Conservation (phyloP, 345 rosid genomes). For the Eucalyptus lansdowneana region DNA sequence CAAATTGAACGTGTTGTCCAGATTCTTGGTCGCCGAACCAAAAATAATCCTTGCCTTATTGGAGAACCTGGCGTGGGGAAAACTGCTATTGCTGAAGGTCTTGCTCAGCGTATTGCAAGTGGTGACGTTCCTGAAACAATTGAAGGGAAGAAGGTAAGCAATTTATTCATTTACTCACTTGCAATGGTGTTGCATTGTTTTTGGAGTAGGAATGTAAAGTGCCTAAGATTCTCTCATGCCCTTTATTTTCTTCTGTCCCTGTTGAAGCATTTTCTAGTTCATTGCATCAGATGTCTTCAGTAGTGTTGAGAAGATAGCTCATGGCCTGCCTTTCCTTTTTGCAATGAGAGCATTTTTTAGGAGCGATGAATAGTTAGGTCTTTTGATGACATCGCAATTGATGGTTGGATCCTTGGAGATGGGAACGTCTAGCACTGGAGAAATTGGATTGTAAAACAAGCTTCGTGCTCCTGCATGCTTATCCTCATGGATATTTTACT, state of each 20-base stretch:
- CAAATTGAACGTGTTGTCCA: slow-evolving; percentile 96
- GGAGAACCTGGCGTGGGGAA: slow-evolving; percentile 99
- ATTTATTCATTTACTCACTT: background rate
- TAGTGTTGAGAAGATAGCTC: background rate
- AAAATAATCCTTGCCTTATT: slow-evolving; percentile 95
- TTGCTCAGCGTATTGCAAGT: slow-evolving; percentile 83
- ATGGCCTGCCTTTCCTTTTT: background rate
- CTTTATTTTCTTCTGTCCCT: background rate
- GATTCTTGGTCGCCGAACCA: slow-evolving; percentile 92
- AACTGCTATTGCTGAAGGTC: slow-evolving; percentile 99
- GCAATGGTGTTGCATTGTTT: background rate
- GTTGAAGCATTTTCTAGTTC: background rate
- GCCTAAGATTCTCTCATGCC: background rate
- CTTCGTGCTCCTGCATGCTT: background rate
- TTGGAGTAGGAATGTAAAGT: background rate
- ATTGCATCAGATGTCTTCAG: background rate
- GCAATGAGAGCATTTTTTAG: background rate
- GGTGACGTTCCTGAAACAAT: slow-evolving; percentile 99
- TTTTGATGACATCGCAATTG: background rate
- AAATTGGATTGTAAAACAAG: background rate
- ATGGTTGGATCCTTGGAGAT: background rate
- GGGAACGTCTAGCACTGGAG: background rate
- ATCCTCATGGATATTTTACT: background rate
- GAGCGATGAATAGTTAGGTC: background rate
- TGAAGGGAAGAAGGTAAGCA: slow-evolving; percentile 80